Percentiles rank a stretch among this genome's conserved stretches.
Conservation (phyloP, 352 stramenopile genomes). For the Pythium rishiriense region DNA sequence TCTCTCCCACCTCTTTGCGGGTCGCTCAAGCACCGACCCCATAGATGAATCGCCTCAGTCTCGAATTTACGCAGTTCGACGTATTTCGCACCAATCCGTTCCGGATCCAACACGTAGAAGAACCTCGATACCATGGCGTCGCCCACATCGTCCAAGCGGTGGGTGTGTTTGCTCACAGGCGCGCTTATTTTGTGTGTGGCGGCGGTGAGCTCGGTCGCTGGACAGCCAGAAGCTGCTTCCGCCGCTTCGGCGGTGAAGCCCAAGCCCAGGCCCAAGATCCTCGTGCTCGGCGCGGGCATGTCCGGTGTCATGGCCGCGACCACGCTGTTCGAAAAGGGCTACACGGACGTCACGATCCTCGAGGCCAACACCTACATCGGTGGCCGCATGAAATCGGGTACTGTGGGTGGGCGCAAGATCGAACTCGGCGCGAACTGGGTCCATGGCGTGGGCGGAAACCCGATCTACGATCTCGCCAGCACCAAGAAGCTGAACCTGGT, state of each 20-base stretch:
- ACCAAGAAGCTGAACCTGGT: conserved; percentile 6
- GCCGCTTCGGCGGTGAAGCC: too few species aligned
- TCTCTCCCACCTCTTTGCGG: too few species aligned
- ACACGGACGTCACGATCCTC: conserved; percentile 19
- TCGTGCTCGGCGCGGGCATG: conserved; percentile 18
- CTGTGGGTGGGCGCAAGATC: conserved; percentile 9
- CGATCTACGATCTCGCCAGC: conserved; percentile 9
- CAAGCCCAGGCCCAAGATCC: conserved; percentile 8
- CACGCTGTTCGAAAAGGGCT: conserved; percentile 18
- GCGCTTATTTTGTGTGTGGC: background rate
- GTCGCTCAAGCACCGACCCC: too few species aligned
- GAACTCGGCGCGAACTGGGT: conserved; percentile 16
- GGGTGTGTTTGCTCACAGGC: background rate
- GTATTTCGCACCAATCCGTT: background rate
- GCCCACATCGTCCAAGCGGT: background rate
- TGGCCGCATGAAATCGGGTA: conserved; percentile 9
- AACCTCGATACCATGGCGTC: background rate
- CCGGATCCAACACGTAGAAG: background rate
- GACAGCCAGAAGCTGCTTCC: background rate
- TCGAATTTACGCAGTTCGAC: background rate
- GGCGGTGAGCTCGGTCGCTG: background rate
- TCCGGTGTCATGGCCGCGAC: conserved; percentile 17
- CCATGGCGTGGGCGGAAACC: conserved; percentile 8
- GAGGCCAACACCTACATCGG: conserved; percentile 21
- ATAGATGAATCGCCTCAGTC: background rate